phyloP scores from a whole-genome alignment of 306 rosid genomes.

The Sesbania bispinosa region DNA sequence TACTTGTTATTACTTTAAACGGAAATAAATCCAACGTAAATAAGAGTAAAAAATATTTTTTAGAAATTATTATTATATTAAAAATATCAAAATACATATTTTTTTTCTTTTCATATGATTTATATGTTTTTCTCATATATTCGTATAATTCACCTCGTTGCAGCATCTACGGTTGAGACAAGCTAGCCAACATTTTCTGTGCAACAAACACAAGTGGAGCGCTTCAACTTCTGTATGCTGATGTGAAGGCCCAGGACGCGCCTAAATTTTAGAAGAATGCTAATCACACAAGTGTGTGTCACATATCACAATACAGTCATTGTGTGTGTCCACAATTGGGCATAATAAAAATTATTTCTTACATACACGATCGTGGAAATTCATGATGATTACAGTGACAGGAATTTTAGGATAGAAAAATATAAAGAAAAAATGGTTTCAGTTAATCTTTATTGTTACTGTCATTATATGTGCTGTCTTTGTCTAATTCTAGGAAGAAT shows the following conservation, averaged over 20 bases:
- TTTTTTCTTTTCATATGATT: no score
- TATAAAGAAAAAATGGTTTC: background rate
- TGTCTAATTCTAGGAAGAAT: slow-evolving; percentile 8
- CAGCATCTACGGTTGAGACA: no score
- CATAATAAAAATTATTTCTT: background rate
- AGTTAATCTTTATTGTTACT: background rate
- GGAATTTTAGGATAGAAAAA: background rate
- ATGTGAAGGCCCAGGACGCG: background rate
- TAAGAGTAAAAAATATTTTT: no score
- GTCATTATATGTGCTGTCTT: background rate
- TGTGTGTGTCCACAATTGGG: no score
- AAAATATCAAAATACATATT: no score
- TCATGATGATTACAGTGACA: background rate
- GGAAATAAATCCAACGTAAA: no score
- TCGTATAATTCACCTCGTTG: no score
- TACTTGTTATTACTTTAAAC: no score
- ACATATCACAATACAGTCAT: no score
- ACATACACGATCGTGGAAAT: background rate
- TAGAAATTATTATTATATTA: no score
- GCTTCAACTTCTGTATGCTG: background rate
- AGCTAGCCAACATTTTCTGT: background rate
- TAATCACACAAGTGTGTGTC: background rate
- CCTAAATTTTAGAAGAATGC: background rate
- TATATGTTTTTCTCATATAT: no score
- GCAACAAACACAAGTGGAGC: background rate